Evolutionary conservation across 768 basidiomycete species (phyloP).

Genomic region (Kwoniella europaea): DNA sequence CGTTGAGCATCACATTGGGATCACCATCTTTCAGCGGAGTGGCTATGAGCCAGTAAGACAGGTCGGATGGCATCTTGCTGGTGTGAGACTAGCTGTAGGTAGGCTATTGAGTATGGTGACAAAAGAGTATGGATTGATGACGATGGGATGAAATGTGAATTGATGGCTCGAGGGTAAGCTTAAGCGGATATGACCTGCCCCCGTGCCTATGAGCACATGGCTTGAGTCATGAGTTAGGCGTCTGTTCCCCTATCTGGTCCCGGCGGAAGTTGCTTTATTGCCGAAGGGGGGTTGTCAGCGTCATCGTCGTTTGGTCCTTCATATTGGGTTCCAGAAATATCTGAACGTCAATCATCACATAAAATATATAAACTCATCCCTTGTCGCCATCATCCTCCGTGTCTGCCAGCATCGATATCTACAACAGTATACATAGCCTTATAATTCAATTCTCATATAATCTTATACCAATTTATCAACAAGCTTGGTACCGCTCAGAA

Average conservation of each 20-base stretch:
- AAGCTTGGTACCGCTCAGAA: neutral
- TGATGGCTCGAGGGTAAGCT: conserved; percentile 5
- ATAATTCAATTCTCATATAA: no score
- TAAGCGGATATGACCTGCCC: conserved; percentile 12
- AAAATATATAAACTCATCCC: no score
- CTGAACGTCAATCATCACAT: no score
- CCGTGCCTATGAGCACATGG: conserved; percentile 5
- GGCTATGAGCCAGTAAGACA: conserved; percentile 90
- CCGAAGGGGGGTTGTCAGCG: neutral
- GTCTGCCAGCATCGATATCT: no score
- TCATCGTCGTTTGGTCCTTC: neutral
- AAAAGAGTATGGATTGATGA: neutral
- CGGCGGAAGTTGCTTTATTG: neutral
- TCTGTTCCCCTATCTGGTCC: neutral
- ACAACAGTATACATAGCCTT: no score
- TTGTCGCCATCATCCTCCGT: no score
- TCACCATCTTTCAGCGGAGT: conserved; percentile 81
- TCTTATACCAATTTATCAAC: neutral
- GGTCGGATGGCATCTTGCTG: conserved; percentile 83
- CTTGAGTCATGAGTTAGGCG: neutral
- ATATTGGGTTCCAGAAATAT: no score
- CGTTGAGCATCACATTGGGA: conserved; percentile 73
- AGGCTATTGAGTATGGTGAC: neutral
- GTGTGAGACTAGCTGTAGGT: neutral
- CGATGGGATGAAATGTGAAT: conserved; percentile 4